Conservation (phyloP, 345 rosid species). For the Arabidopsis arenosa region DNA sequence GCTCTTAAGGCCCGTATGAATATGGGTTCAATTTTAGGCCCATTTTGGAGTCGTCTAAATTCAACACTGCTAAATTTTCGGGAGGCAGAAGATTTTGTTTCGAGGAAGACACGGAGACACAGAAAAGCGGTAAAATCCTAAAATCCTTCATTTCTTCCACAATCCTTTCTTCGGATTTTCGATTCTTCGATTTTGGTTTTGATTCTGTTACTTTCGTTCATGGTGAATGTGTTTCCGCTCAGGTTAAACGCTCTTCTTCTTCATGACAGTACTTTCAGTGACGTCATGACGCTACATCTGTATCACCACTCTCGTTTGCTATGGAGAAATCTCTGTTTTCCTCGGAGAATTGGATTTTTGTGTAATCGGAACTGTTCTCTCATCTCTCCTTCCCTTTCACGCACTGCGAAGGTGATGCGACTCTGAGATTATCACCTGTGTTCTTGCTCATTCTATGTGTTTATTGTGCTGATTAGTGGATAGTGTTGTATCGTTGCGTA, state of each 20-base stretch:
- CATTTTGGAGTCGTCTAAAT: neutral
- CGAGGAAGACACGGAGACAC: slow-evolving; percentile 26
- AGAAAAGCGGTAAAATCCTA: slow-evolving; percentile 33
- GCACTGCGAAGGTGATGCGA: slow-evolving; percentile 39
- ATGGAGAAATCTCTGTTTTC: slow-evolving; percentile 33
- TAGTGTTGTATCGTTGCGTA: neutral
- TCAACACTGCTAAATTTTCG: neutral
- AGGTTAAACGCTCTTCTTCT: slow-evolving; percentile 1
- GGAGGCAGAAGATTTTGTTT: neutral
- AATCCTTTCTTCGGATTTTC: neutral
- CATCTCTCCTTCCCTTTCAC: slow-evolving; percentile 29
- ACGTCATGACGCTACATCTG: slow-evolving; percentile 37
- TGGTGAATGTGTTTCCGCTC: slow-evolving; percentile 7
- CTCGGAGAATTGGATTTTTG: slow-evolving; percentile 2
- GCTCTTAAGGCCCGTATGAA: neutral
- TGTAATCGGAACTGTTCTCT: slow-evolving; percentile 31
- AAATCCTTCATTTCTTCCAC: no score
- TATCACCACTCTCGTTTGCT: slow-evolving; percentile 40
- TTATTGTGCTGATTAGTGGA: neutral
- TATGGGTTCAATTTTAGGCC: neutral
- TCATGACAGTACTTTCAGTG: slow-evolving; percentile 25
- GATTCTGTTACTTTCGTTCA: slow-evolving; percentile 24
- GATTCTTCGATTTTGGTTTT: neutral
- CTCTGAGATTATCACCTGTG: neutral
- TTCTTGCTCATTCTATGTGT: neutral